phyloP scores from a whole-genome alignment of 2,329 filamentous ascomycete genomes.

The Periconia sp. region DNA sequence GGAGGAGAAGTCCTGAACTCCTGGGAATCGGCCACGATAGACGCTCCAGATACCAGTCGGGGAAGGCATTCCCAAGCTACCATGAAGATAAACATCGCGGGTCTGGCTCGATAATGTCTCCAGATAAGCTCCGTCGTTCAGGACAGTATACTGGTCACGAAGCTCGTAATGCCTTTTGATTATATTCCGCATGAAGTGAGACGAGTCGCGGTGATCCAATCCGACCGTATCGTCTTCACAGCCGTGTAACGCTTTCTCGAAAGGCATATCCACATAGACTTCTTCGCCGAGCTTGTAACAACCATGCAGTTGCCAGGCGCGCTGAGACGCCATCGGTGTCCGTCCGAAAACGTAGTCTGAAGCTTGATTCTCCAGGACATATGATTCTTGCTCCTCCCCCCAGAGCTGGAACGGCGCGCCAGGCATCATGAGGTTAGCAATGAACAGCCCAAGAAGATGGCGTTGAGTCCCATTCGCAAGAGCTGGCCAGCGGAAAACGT shows the following conservation, averaged over 20 bases:
- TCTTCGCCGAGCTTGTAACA: conserved; percentile 64
- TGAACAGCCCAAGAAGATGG: conserved; percentile 63
- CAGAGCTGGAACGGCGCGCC: conserved; percentile 67
- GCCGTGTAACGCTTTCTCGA: conserved; percentile 59
- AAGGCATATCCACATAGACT: conserved; percentile 65
- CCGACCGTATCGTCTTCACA: conserved; percentile 64
- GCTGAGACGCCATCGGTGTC: conserved; percentile 65
- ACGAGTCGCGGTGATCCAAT: conserved; percentile 67
- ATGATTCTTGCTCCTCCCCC: conserved; percentile 71
- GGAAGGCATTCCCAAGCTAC: conserved; percentile 25
- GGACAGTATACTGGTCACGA: conserved; percentile 60
- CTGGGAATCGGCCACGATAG: conserved; percentile 56
- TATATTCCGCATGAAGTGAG: conserved; percentile 65
- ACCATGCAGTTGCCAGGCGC: conserved; percentile 69
- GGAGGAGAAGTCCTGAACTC: conserved; percentile 58
- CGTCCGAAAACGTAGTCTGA: conserved; percentile 70
- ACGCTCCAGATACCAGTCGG: conserved; percentile 62
- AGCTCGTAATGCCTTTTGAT: conserved; percentile 68
- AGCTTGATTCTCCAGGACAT: conserved; percentile 68
- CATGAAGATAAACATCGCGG: conserved; percentile 23
- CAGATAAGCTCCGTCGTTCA: conserved; percentile 66
- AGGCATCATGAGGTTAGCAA: conserved; percentile 65
- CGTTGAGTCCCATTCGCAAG: conserved; percentile 63
- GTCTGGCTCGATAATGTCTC: conserved; percentile 64
- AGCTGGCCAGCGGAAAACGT: conserved; percentile 69